Base-by-base conservation (phyloP, 345 rosid genomes). In the Camelina laxa region DNA sequence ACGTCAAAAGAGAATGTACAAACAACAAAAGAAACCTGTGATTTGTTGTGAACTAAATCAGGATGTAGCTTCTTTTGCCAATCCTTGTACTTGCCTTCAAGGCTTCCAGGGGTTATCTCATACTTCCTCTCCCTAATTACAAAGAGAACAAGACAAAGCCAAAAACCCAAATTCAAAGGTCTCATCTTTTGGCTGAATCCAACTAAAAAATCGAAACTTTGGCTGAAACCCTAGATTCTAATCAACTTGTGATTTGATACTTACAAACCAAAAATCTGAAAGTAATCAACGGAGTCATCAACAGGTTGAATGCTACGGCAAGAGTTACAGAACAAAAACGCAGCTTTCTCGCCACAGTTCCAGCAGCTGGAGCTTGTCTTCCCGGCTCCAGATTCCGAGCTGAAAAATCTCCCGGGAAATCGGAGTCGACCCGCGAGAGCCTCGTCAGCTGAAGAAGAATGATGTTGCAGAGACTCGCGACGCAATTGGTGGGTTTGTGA, bases 1-100 rank as follows among this genome's bases (percentile, higher is more conserved):
- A 3, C 51, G 2, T 6, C 19, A 49, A 9, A 17, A 17, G 54
- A 3, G 54, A 49, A 49, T 27, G 33, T 6, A 3, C 20, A 51
- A 30, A 15, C 31, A 17, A 27, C 24, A 22, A 27, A 55, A 75
- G 20, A 76, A 17, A 95, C 99, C 97, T 92, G 70, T 3, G 99
- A 90, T 75, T 95, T 95, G 7, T 89, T 83, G 80, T 95, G 97
- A 70, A 95, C 99, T 67, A 95, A 82, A 84, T 95, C 99, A 66
- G 99, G 99, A 83, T 95, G 97, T 58, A 95, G 50, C 79, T 89
- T 90, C 83, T 92, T 95, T 84, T 95, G 99, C 97, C 97, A 90
- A 42, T 79, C 87, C 77, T 88, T 90, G 74, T 90, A 92, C 75
- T 84, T 95, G 19, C 86, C 75, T 39, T 87, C 93, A 76, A 95